These are phyloP conservation scores for Puccinellia tenuiflora DNA, from an alignment of 176 grass and related monocot species.

Conservation along the genomic window DNA sequence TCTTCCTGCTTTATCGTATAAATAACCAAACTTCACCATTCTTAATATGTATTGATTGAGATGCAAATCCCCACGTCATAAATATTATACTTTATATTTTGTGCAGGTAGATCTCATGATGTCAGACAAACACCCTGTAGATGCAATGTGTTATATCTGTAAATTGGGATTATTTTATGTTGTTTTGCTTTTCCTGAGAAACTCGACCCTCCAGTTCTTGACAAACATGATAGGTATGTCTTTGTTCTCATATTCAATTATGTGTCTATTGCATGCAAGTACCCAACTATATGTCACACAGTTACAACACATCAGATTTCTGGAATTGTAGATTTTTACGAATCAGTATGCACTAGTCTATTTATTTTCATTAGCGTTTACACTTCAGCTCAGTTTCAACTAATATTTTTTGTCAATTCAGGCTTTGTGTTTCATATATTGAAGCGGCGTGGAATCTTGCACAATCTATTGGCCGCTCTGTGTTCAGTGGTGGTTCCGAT, in stretches of 20 bases:
- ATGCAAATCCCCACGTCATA: conserved; percentile 5
- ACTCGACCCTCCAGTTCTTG: conserved; percentile 35
- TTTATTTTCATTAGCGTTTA: not conserved
- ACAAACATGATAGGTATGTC: conserved; percentile 67
- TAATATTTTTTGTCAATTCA: conserved; percentile 30
- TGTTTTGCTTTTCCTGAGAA: conserved; percentile 77
- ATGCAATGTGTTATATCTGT: conserved; percentile 61
- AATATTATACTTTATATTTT: conserved; percentile 28
- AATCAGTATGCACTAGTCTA: not conserved
- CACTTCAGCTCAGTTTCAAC: not conserved
- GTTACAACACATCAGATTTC: conserved; percentile 7
- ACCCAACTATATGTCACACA: not conserved
- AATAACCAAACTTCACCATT: not conserved
- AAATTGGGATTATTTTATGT: conserved; percentile 77
- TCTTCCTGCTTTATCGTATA: not conserved
- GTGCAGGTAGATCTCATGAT: conserved; percentile 94
- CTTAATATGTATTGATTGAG: conserved; percentile 8
- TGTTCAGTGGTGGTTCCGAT: conserved; percentile 53
- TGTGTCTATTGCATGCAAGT: not conserved
- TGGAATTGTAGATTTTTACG: not conserved
- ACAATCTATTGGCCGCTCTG: conserved; percentile 47
- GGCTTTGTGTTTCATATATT: conserved; percentile 64
- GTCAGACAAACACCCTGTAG: conserved; percentile 68
- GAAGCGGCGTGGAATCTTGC: conserved; percentile 81
- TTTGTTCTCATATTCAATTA: conserved; percentile 12